Evolutionary conservation across 1,284 basidiomycete genomes (phyloP).

Genomic region (Austroboletus niveus): DNA sequence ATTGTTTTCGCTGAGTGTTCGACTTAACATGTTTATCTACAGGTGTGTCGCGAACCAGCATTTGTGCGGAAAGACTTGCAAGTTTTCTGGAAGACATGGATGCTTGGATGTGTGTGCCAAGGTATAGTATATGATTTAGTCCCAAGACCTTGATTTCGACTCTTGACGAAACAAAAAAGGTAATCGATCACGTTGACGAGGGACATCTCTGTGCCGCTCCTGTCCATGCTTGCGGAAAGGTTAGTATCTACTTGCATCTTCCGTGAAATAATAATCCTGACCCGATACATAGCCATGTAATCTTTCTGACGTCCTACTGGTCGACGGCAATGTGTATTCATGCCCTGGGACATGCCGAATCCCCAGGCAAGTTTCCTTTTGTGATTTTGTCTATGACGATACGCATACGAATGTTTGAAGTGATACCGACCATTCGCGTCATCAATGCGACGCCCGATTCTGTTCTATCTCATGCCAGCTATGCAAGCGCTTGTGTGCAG

Average conservation of each 20-base stretch:
- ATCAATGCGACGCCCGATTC: conserved; percentile 50
- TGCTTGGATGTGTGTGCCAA: conserved; percentile 51
- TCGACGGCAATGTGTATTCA: conserved; percentile 35
- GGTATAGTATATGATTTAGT: conserved; percentile 38
- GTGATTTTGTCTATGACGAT: neutral
- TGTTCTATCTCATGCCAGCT: conserved; percentile 55
- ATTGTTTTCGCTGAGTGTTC: neutral
- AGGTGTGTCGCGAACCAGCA: conserved; percentile 51
- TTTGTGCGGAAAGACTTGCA: conserved; percentile 50
- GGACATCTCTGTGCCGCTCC: conserved; percentile 54
- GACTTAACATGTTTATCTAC: neutral
- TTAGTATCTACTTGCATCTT: conserved; percentile 16
- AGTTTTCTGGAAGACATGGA: conserved; percentile 42
- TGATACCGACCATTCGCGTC: conserved; percentile 43
- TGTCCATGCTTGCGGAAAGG: conserved; percentile 56
- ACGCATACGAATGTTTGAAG: conserved; percentile 21
- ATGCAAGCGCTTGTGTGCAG: conserved; percentile 52
- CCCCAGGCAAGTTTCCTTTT: conserved; percentile 36
- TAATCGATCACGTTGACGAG: conserved; percentile 42
- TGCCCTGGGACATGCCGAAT: conserved; percentile 45
- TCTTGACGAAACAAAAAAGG: conserved; percentile 28
- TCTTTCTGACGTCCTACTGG: conserved; percentile 34
- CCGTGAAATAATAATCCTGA: neutral
- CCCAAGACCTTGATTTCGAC: neutral
- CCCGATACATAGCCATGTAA: conserved; percentile 43